These are phyloP conservation scores for Vaccinium vitisidaea DNA, from an alignment of 148 eudicot genomes.

Conservation along the genomic window DNA sequence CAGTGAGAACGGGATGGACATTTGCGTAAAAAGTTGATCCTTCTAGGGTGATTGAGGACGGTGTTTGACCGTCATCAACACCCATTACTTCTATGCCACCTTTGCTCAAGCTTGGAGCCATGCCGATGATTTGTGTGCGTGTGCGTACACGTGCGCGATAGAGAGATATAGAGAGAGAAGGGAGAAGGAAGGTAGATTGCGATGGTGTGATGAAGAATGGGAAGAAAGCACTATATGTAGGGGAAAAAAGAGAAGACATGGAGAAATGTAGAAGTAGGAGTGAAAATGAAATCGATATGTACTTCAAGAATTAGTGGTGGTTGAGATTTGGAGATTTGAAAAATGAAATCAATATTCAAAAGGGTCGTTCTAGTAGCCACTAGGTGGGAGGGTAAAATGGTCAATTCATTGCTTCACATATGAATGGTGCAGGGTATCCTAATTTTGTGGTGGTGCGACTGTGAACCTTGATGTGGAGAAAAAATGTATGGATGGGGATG, in stretches of 20 bases:
- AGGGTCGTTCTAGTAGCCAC: slow-evolving; percentile 7
- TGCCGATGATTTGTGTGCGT: neutral
- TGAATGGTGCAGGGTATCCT: neutral
- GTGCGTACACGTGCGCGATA: neutral
- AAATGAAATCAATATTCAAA: too few relatives aligned
- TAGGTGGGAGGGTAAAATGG: neutral
- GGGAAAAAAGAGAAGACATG: neutral
- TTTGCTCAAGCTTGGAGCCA: slow-evolving; percentile 17
- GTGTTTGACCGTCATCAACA: neutral
- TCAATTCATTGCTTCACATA: neutral
- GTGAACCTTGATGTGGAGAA: too few relatives aligned
- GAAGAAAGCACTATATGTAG: neutral
- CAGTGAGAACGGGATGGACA: slow-evolving; percentile 10
- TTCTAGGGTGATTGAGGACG: slow-evolving; percentile 4
- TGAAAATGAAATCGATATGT: neutral
- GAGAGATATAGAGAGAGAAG: neutral
- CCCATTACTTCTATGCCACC: neutral
- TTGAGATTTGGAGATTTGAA: neutral
- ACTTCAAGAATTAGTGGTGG: neutral
- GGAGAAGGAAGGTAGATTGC: neutral
- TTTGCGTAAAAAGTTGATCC: slow-evolving; percentile 12
- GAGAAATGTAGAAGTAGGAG: neutral
- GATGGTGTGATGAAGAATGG: neutral
- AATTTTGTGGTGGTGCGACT: neutral
- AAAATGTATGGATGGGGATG: too few relatives aligned